phyloP scores from a whole-genome alignment of 805 yeast genomes.

The Kluyveromyces siamensis region DNA sequence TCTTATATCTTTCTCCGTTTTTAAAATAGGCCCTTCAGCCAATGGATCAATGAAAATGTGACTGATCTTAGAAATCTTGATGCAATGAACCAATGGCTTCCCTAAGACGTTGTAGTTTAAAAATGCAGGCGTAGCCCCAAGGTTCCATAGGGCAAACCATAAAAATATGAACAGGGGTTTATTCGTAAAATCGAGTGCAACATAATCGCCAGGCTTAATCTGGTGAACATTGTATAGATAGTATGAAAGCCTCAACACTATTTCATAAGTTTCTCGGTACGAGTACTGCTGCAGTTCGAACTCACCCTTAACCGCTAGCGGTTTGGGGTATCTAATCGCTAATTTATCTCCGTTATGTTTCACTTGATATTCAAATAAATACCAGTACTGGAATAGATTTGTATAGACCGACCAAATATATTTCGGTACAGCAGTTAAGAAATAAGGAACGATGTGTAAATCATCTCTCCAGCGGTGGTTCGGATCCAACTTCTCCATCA shows the following conservation, averaged over 20 bases:
- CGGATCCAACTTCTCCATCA: constrained; percentile 17
- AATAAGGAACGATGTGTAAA: constrained; percentile 38
- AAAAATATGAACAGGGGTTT: constrained; percentile 71
- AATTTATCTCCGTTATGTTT: constrained; percentile 36
- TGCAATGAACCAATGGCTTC: constrained; percentile 68
- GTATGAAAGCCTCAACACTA: constrained; percentile 56
- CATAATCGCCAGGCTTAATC: constrained; percentile 54
- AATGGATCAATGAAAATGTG: constrained; percentile 71
- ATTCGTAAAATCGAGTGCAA: constrained; percentile 72
- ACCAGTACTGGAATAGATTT: constrained; percentile 52
- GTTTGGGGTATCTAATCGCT: constrained; percentile 53
- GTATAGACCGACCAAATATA: constrained; percentile 27
- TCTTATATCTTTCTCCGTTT: constrained; percentile 38
- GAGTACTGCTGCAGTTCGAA: constrained; percentile 58
- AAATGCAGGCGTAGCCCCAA: constrained; percentile 85
- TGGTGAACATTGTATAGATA: constrained; percentile 56
- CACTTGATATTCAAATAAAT: constrained; percentile 53
- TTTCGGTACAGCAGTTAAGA: constrained; percentile 32
- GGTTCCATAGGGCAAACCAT: constrained; percentile 84
- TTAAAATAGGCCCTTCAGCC: constrained; percentile 43
- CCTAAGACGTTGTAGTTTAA: constrained; percentile 73
- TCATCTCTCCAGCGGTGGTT: constrained; percentile 41
- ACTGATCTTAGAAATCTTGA: constrained; percentile 54
- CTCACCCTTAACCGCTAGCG: constrained; percentile 41
- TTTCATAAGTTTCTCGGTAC: constrained; percentile 57